These are phyloP conservation scores for Eutypella sp. DNA, from an alignment of 2,329 filamentous ascomycete genomes.

Conservation along the genomic window DNA sequence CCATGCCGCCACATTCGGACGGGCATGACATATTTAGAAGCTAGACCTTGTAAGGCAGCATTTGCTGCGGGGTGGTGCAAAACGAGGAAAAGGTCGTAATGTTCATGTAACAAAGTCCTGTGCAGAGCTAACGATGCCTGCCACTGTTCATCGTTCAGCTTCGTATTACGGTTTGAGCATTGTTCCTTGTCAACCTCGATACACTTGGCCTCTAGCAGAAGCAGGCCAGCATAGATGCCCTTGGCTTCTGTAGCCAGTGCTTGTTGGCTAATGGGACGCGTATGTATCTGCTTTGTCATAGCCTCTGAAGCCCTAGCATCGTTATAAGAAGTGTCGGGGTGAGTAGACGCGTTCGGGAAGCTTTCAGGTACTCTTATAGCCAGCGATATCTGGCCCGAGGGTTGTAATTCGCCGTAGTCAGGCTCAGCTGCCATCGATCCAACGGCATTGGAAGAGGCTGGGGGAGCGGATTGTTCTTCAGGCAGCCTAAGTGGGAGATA, in stretches of 20 bases:
- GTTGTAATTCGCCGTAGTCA: too few species aligned
- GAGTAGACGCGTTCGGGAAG: too few species aligned
- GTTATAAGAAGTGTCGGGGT: too few species aligned
- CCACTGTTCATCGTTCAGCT: constrained; percentile 67
- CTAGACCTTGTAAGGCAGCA: constrained; percentile 60
- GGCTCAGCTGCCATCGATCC: too few species aligned
- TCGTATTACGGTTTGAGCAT: constrained; percentile 35
- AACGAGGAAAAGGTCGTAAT: constrained; percentile 82
- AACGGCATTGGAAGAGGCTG: too few species aligned
- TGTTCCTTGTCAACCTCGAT: constrained; percentile 73
- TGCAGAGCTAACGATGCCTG: constrained; percentile 79
- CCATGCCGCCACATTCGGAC: constrained; percentile 92
- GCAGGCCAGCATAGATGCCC: constrained; percentile 74
- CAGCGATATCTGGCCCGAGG: too few species aligned
- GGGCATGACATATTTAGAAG: constrained; percentile 84
- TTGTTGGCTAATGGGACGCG: constrained; percentile 65
- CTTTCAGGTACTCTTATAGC: too few species aligned
- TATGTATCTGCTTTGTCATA: constrained; percentile 25
- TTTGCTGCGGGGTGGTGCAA: constrained; percentile 79
- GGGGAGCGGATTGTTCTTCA: too few species aligned
- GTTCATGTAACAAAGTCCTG: constrained; percentile 72
- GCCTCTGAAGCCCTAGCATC: too few species aligned
- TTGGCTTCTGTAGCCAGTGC: constrained; percentile 79
- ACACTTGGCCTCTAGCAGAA: constrained; percentile 83
- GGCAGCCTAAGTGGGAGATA: too few species aligned